Percentiles rank a stretch among this genome's conserved stretches.
phyloP scores from a whole-genome alignment of 805 yeast species.

The Candida koratica region DNA sequence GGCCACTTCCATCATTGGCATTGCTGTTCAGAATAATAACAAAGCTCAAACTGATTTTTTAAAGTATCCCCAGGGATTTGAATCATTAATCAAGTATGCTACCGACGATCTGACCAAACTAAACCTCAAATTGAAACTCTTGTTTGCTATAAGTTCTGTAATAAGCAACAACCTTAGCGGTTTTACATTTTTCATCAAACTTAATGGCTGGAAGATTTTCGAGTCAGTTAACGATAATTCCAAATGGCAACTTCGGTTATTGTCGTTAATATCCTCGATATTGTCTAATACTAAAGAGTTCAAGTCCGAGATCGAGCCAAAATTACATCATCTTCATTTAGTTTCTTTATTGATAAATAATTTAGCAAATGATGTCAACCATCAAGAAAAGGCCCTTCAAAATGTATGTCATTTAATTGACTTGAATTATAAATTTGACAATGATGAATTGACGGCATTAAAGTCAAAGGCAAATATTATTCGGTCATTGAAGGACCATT shows the following conservation, averaged over 20 bases:
- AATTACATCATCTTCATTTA: constrained; percentile 36
- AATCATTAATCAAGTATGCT: constrained; percentile 32
- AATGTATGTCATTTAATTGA: constrained; percentile 45
- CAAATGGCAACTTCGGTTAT: constrained; percentile 48
- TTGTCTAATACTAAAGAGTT: constrained; percentile 45
- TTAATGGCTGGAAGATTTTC: constrained; percentile 59
- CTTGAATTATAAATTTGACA: constrained; percentile 41
- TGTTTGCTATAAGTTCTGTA: constrained; percentile 73
- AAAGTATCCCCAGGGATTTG: constrained; percentile 46
- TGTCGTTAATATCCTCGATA: constrained; percentile 58
- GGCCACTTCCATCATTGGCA: constrained; percentile 76
- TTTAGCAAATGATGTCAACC: constrained; percentile 42
- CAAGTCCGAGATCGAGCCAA: constrained; percentile 34
- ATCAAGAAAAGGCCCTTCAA: constrained; percentile 55
- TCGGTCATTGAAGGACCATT: constrained; percentile 42
- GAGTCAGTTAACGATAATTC: constrained; percentile 26
- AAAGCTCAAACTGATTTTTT: constrained; percentile 66
- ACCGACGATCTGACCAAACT: neutral
- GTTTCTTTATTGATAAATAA: constrained; percentile 29
- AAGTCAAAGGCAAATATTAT: constrained; percentile 19
- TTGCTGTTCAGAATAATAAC: constrained; percentile 89
- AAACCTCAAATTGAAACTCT: constrained; percentile 52
- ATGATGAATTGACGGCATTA: constrained; percentile 40
- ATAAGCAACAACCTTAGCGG: constrained; percentile 64
- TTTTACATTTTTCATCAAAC: constrained; percentile 49